A percentile compares a stretch with the other conserved stretches of the same genome.
phyloP scores from a whole-genome alignment of 495 filamentous ascomycete species.

The Xylaria nigripes region DNA sequence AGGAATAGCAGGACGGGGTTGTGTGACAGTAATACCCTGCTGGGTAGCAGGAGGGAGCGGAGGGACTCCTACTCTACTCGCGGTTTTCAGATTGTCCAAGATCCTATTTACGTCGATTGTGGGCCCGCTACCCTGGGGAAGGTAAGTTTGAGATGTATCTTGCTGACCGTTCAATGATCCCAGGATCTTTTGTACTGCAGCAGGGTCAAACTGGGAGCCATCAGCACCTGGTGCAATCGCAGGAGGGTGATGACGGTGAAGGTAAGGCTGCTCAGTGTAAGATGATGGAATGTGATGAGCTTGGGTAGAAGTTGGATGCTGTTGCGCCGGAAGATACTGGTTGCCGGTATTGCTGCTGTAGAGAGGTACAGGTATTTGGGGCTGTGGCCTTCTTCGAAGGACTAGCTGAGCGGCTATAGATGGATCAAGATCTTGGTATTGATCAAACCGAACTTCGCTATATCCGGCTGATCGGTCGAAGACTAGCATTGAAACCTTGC shows the following conservation, averaged over 20 bases:
- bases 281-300: too few species aligned
- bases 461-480: conserved; percentile 70
- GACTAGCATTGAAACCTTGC: conserved; percentile 69
- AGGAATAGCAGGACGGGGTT: conserved; percentile 17
- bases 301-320: too few species aligned
- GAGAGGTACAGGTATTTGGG: conserved; percentile 15
- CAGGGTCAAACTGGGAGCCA: conserved; percentile 55
- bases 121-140: conserved; percentile 1
- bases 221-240: conserved; percentile 10
- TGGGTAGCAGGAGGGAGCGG: conserved; percentile 14
- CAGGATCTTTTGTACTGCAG: conserved; percentile 64
- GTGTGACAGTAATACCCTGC: conserved; percentile 14
- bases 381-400: conserved; percentile 55
- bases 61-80: conserved; percentile 7
- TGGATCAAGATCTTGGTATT: conserved; percentile 76
- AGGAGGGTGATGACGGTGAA: conserved; percentile 8
- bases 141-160: background rate
- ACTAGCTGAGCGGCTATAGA: conserved; percentile 71
- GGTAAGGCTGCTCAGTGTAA: background rate
- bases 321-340: conserved; percentile 13
- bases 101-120: conserved; percentile 25
- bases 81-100: conserved; percentile 16
- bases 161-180: conserved; percentile 50
- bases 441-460: conserved; percentile 68
- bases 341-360: conserved; percentile 11